phyloP scores from a whole-genome alignment of 2,329 filamentous ascomycete genomes.

The Teratosphaeria zuluensis region DNA sequence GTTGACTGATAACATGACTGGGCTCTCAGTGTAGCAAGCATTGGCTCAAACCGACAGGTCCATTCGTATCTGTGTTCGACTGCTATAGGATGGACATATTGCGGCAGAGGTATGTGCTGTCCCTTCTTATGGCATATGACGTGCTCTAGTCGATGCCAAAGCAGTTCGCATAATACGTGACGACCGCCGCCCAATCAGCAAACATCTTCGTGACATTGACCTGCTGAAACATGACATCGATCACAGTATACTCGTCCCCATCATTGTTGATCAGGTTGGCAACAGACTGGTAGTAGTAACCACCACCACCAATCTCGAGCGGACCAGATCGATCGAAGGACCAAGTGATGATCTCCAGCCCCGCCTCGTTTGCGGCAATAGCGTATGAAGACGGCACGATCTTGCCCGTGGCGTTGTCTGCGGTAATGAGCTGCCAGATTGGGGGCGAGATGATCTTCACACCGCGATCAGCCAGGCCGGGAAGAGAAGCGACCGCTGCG shows the following conservation, averaged over 20 bases:
- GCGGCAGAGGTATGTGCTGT: not conserved
- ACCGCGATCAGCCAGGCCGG: conserved; percentile 46
- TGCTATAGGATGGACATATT: not conserved
- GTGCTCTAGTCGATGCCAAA: conserved; percentile 35
- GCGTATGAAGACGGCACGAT: conserved; percentile 58
- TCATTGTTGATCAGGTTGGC: conserved; percentile 49
- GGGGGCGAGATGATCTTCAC: conserved; percentile 56
- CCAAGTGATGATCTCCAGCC: conserved; percentile 59
- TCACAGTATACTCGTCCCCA: conserved; percentile 56
- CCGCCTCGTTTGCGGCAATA: conserved; percentile 48
- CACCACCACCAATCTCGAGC: conserved; percentile 38
- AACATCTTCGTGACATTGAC: conserved; percentile 55
- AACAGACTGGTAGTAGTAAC: conserved; percentile 47
- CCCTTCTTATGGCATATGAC: not conserved
- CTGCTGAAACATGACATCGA: conserved; percentile 54
- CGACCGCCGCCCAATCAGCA: conserved; percentile 59
- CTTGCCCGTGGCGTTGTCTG: conserved; percentile 36
- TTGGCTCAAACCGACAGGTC: too few species aligned
- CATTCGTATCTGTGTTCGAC: not conserved
- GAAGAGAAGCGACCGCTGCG: conserved; percentile 48
- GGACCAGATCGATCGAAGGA: conserved; percentile 57
- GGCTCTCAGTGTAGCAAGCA: too few species aligned
- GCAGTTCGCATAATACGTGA: conserved; percentile 64
- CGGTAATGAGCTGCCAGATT: conserved; percentile 50
- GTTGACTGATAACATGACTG: too few species aligned